A percentile compares a stretch with the other conserved stretches of the same genome.
phyloP scores from a whole-genome alignment of 257 asterid genomes.

The Penstemon davidsonii region DNA sequence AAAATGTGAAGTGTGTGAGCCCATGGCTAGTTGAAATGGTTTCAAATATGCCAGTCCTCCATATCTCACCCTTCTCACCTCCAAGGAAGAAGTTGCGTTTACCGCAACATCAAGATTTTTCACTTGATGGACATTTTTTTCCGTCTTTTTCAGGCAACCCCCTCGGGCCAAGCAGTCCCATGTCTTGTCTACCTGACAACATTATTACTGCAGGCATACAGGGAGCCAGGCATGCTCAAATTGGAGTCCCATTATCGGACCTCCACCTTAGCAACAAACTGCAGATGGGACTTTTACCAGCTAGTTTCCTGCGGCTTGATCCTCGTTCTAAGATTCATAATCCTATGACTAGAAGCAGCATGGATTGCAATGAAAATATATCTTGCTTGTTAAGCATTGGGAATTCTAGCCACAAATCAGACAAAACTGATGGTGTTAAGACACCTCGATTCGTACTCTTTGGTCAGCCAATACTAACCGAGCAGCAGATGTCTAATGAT shows the following conservation, averaged over 20 bases:
- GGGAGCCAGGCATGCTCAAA: conserved; percentile 99
- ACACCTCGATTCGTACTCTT: conserved; percentile 76
- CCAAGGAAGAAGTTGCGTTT: conserved; percentile 68
- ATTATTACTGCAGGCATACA: conserved; percentile 88
- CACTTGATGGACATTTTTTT: conserved; percentile 67
- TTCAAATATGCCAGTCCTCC: conserved; percentile 69
- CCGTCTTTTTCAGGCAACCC: conserved; percentile 84
- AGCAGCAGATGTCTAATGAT: conserved; percentile 77
- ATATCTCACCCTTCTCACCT: conserved; percentile 74
- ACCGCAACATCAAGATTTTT: conserved; percentile 58
- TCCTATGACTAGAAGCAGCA: conserved; percentile 32
- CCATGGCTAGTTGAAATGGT: conserved; percentile 95
- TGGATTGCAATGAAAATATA: conserved; percentile 48
- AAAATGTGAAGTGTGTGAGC: conserved; percentile 84
- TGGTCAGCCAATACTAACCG: conserved; percentile 96
- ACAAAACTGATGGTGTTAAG: conserved; percentile 38
- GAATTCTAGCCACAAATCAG: conserved; percentile 44
- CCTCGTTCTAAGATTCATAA: conserved; percentile 46
- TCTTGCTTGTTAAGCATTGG: conserved; percentile 85
- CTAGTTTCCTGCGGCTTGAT: conserved; percentile 53
- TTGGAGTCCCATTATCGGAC: conserved; percentile 73
- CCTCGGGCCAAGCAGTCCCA: conserved; percentile 68
- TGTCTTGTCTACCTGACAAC: conserved; percentile 63
- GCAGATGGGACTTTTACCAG: conserved; percentile 61
- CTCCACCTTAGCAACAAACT: conserved; percentile 78